Base-by-base conservation (phyloP, 2,329 filamentous ascomycete species). In the Hypoxylon sp. region DNA sequence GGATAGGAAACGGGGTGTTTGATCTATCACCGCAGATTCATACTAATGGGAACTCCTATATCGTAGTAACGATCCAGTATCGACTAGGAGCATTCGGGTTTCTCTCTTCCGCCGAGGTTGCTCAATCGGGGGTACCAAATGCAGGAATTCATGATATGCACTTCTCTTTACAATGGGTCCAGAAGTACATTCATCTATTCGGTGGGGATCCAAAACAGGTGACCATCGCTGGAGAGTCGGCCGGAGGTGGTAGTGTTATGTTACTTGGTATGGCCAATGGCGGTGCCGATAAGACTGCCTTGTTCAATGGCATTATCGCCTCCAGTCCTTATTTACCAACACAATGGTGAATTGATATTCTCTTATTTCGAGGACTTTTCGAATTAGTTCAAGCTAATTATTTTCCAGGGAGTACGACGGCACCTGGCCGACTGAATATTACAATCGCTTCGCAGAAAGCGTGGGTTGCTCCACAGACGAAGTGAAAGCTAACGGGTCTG, bases 141-240 rank as follows among this genome's bases (percentile, higher is more conserved):
- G 83, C 81, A 1, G 86, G 84, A 2, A 72, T 88, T 0, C 76
- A 85, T 7, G 86, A 88, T 69, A 84, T 86, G 75, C 79, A 82
- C 27, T 85, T 83, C 35, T 85, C 83, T 0, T 76, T 89, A 2
- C 72, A 83, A 73, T 89, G 87, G 85, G 83, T 88, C 1, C 81
- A 85, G 62, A 77, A 81, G 20, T 76, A 89, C 68, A 86, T 89
- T 57, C 74, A 79, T 35, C 74, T 78, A 7, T 89, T 89, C 66
- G 86, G 87, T 1, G 86, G 87, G 4, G 82, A 88, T 62, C 81
- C 82, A 0, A 66, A 64, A 0, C 83, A 84, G n/a, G 85, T 89
- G 1, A 87, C 85, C 0, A 83, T 88, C 27, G 82, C 81, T 73
- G 87, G 88, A 0, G 83, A 86, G 70, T 85, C 83, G 0, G 86